Base-by-base conservation (phyloP, 257 asterid species). In the Osmanthus fragrans region DNA sequence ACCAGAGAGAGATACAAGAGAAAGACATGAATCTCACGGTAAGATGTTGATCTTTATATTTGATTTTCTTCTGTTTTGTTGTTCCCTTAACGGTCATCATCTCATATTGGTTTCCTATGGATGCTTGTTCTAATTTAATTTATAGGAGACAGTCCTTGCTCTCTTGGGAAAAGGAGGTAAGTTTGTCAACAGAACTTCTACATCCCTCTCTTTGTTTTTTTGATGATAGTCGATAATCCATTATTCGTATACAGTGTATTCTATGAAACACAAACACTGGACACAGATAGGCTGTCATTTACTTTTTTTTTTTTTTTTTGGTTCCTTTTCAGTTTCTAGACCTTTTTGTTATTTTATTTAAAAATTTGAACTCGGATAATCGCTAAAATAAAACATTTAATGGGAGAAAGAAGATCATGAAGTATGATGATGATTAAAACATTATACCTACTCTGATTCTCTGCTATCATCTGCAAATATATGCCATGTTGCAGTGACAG, bases 61-160 rank as follows among this genome's bases (percentile, higher is more conserved):
- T 78, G 70, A 74, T 34, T 60, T 78, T 32, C 58, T 74, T 10
- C 71, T 29, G 18, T 70, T 33, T n/a, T 47, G 19, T 68, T 49
- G 64, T 70, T 49, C 70, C 40, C 18, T 18, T 67, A 1, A 45
- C 49, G 12, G 4, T 67, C 70, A 10, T 76, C 23, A 75, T 75
- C 68, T 78, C 63, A 37, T 15, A 21, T 15, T 69, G 54, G 23
- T 32, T 73, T 77, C 21, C 9, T 77, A 80, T 72, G 29, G 16
- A 65, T 69, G 72, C 79, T 34, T 81, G 54, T 71, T 82, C 72
- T 71, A 29, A 45, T 71, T 29, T 71, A 15, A 76, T 77, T 70
- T 86, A 69, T 92, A 91, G 99, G 96, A 67, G 92, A 88, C 73
- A 84, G 86, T 83, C 90, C 92, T 74, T 86, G 75, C 74, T 82